Evolutionary conservation across 2,329 filamentous ascomycete species (phyloP).

Genomic region (Trichoderma endophyticum): DNA sequence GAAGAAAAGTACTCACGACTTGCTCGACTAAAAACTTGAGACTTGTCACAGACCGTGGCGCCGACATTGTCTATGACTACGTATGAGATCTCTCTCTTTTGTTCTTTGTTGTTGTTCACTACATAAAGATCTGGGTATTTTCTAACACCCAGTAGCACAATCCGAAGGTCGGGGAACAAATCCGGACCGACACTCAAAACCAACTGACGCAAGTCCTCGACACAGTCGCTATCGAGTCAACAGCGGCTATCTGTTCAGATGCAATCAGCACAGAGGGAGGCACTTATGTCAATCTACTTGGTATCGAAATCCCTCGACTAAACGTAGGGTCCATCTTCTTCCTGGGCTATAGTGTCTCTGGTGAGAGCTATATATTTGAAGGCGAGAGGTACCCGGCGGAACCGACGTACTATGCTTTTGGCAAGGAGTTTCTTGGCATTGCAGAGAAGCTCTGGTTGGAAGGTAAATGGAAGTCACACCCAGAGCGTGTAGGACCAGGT

Average conservation of each 20-base stretch:
- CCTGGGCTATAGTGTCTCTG: not conserved
- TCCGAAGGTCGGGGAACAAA: not conserved
- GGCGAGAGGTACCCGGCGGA: not conserved
- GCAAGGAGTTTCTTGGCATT: not conserved
- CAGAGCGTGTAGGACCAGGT: not conserved
- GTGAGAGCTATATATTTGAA: not conserved
- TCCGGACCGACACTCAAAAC: not conserved
- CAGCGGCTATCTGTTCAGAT: not conserved
- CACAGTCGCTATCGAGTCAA: not conserved
- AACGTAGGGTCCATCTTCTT: not conserved
- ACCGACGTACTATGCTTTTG: not conserved
- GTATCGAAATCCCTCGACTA: not conserved
- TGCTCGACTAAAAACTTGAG: not conserved
- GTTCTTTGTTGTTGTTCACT: accelerated
- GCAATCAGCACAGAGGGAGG: not conserved
- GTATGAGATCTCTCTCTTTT: not conserved
- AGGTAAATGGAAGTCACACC: not conserved
- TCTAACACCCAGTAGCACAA: not conserved
- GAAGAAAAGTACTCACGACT: not conserved
- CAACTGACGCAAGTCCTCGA: not conserved
- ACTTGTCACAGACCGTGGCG: not conserved
- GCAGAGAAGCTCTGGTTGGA: not conserved
- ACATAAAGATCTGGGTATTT: accelerated
- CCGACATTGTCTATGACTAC: not conserved
- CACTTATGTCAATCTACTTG: not conserved